A percentile compares a stretch with the other conserved stretches of the same genome.
phyloP scores from a whole-genome alignment of 192 early-diverging fungal genomes.

The Chytriomyces confervae region DNA sequence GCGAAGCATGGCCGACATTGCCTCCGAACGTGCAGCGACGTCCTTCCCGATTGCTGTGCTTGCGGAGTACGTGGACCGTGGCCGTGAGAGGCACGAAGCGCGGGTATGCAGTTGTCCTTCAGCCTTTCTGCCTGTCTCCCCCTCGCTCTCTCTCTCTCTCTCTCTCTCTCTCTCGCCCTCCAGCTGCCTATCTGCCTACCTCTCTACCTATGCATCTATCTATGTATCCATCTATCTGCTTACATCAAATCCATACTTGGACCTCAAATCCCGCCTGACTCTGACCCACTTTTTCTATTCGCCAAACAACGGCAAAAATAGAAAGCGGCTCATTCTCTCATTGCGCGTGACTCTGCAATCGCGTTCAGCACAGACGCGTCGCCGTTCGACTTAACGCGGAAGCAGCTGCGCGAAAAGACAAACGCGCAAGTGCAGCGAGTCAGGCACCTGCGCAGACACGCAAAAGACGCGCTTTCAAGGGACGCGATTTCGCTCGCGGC shows the following conservation, averaged over 20 bases:
- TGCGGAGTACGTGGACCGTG: constrained; percentile 86
- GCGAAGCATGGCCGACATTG: constrained; percentile 45
- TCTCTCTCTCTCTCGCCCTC: too few relatives aligned
- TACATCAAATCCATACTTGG: constrained; percentile 78
- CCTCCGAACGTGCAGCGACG: constrained; percentile 75
- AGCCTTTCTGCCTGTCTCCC: too few relatives aligned
- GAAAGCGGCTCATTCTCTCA: constrained; percentile 1
- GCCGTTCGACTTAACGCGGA: constrained; percentile 9
- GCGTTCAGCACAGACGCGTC: background rate
- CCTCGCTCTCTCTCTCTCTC: too few relatives aligned
- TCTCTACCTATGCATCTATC: background rate
- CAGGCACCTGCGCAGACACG: background rate
- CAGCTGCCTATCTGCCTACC: too few relatives aligned
- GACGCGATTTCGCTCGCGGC: too few relatives aligned
- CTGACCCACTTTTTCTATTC: too few relatives aligned
- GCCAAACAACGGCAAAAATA: background rate
- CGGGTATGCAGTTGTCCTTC: constrained; percentile 61
- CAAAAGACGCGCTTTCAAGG: too few relatives aligned
- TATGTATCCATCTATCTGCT: constrained; percentile 21
- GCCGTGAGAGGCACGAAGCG: constrained; percentile 61
- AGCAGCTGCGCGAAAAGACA: constrained; percentile 10
- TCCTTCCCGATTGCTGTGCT: constrained; percentile 79
- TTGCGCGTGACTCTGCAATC: background rate
- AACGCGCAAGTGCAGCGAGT: background rate
- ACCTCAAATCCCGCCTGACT: constrained; percentile 38